Evolutionary conservation across 129 eudicot genomes (phyloP).

Genomic region (Chrysanthemum makinoi): DNA sequence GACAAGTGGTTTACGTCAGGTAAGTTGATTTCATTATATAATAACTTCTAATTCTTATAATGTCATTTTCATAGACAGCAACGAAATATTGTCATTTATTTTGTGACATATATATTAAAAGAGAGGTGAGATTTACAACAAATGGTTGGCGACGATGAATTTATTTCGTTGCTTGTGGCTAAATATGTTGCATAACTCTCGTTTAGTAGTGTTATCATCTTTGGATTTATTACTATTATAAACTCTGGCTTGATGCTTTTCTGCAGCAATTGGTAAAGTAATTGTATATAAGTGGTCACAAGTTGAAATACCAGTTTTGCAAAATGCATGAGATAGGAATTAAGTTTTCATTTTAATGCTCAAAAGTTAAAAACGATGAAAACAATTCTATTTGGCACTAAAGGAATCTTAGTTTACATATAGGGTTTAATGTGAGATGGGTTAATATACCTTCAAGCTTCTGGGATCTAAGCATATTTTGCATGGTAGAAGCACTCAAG

Average conservation of each 20-base stretch:
- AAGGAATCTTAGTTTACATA: not conserved
- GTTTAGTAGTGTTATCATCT: not conserved
- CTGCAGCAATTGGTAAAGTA: not conserved
- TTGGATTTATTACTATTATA: not conserved
- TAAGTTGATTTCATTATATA: constrained; percentile 28
- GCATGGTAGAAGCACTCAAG: not conserved
- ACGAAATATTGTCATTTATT: not conserved
- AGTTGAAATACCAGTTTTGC: not conserved
- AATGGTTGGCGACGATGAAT: not conserved
- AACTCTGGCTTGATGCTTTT: not conserved
- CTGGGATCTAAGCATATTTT: not conserved
- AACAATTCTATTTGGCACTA: no score
- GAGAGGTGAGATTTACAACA: not conserved
- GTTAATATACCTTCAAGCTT: not conserved
- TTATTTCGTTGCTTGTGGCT: not conserved
- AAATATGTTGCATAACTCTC: not conserved
- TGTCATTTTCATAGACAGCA: constrained; percentile 3
- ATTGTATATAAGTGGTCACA: not conserved
- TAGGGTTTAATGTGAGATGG: not conserved
- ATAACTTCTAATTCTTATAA: not conserved
- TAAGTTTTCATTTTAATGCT: not conserved
- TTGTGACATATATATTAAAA: not conserved
- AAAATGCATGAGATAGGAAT: not conserved
- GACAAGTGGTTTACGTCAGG: constrained; percentile 94
- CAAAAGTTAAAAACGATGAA: no score